Evolutionary conservation across 257 asterid genomes (phyloP).

Genomic region (Primulina eburnea): DNA sequence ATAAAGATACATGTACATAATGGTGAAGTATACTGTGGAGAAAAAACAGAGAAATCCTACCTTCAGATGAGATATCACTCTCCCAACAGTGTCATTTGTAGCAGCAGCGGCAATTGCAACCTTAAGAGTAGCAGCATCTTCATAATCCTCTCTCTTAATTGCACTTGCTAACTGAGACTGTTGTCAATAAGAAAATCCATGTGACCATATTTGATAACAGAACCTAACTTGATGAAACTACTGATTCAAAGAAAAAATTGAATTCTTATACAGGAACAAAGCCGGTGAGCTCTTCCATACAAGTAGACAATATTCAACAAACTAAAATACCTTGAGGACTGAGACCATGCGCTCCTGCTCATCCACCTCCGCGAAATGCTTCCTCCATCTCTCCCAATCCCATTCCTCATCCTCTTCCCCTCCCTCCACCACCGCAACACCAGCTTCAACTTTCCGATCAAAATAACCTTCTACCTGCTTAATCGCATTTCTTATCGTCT

Average conservation of each 20-base stretch:
- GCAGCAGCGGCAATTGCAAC: constrained; percentile 97
- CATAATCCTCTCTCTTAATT: constrained; percentile 74
- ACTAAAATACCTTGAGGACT: constrained; percentile 54
- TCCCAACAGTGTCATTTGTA: constrained; percentile 76
- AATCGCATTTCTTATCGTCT: constrained; percentile 51
- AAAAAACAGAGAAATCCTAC: constrained; percentile 35
- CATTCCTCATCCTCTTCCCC: constrained; percentile 58
- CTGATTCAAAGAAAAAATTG: constrained; percentile 4
- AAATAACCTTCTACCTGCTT: constrained; percentile 46
- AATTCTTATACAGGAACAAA: background rate
- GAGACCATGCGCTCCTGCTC: constrained; percentile 76
- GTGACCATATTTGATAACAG: constrained; percentile 20
- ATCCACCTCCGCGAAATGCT: constrained; percentile 71
- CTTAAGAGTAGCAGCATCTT: constrained; percentile 86
- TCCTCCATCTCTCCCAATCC: constrained; percentile 97
- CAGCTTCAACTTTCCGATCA: constrained; percentile 35
- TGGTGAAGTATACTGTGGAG: background rate
- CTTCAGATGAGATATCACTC: constrained; percentile 73
- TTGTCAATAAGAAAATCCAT: constrained; percentile 26
- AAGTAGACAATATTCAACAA: background rate
- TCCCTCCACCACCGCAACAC: constrained; percentile 29
- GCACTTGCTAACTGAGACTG: constrained; percentile 74
- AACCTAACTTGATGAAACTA: background rate
- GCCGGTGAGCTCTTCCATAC: constrained; percentile 1
- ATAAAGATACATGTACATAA: constrained; percentile 8